These are phyloP conservation scores for Epichloe gansuensis DNA, from an alignment of 2,329 filamentous ascomycete genomes.

Conservation along the genomic window DNA sequence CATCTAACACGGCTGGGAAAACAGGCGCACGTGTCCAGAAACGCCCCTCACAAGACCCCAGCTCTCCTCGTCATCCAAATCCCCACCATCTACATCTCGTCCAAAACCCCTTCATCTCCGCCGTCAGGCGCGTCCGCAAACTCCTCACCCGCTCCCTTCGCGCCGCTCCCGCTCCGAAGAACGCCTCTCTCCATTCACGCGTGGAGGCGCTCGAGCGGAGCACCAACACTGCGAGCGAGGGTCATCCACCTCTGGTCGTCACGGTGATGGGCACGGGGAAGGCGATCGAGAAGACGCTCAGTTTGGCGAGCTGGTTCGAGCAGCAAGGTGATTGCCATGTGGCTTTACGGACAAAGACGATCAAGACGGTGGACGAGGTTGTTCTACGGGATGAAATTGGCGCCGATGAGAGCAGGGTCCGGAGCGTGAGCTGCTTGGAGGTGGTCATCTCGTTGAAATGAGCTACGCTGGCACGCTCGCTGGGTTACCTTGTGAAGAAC, in stretches of 20 bases:
- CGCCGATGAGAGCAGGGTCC: constrained; percentile 28
- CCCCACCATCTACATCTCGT: constrained; percentile 50
- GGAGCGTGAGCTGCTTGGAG: constrained; percentile 40
- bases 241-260: constrained; percentile 24
- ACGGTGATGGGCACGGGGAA: constrained; percentile 52
- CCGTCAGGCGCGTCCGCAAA: constrained; percentile 52
- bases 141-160: constrained; percentile 43
- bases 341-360: constrained; percentile 46
- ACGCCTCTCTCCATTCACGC: constrained; percentile 33
- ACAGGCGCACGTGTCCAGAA: constrained; percentile 38
- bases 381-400: constrained; percentile 28
- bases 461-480: constrained; percentile 6
- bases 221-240: constrained; percentile 13
- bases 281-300: constrained; percentile 51
- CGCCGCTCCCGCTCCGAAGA: constrained; percentile 33
- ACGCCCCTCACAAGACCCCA: constrained; percentile 30
- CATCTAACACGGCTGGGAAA: not conserved
- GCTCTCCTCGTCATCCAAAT: constrained; percentile 29
- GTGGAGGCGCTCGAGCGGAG: constrained; percentile 29
- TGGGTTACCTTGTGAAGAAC: too few relatives aligned
- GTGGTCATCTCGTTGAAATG: constrained; percentile 34
- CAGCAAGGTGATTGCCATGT: constrained; percentile 47
- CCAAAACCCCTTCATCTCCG: constrained; percentile 56
- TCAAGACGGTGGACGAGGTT: constrained; percentile 57
- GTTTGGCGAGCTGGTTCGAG: constrained; percentile 53